Conservation (phyloP, 2,329 filamentous ascomycete genomes). For the Trichothecium roseum region DNA sequence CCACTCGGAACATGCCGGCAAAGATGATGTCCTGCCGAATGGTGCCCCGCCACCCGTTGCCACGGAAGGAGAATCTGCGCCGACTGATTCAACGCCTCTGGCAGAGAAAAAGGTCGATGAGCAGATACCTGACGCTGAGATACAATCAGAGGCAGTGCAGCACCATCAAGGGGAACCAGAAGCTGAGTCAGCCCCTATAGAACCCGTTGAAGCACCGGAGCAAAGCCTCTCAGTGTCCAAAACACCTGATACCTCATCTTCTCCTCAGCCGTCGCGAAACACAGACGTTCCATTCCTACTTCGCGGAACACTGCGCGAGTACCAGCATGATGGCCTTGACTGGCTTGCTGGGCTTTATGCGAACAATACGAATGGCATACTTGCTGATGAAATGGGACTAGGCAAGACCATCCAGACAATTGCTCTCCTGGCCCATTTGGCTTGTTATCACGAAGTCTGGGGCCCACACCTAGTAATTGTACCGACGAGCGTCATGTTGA, state of each 20-base stretch:
- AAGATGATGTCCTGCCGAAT: no score
- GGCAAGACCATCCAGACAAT: constrained; percentile 99
- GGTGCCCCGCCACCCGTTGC: no score
- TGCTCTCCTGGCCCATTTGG: constrained; percentile 81
- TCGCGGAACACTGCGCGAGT: constrained; percentile 82
- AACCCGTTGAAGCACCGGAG: not conserved
- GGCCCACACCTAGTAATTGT: constrained; percentile 93
- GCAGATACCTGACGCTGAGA: no score
- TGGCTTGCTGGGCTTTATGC: constrained; percentile 92
- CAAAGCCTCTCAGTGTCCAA: not conserved
- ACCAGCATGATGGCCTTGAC: constrained; percentile 93
- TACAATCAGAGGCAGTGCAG: no score
- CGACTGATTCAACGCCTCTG: no score
- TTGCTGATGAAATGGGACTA: constrained; percentile 97
- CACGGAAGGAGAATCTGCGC: no score
- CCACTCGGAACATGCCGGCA: no score
- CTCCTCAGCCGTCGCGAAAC: constrained; percentile 31
- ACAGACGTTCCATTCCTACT: constrained; percentile 74
- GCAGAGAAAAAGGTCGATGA: no score
- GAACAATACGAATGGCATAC: constrained; percentile 87
- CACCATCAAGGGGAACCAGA: not conserved
- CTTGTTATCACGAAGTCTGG: constrained; percentile 85
- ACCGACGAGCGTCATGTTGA: constrained; percentile 95
- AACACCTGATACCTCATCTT: not conserved
- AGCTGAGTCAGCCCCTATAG: not conserved